phyloP scores from a whole-genome alignment of 192 early-diverging fungal genomes.

The Coemansia sp. region DNA sequence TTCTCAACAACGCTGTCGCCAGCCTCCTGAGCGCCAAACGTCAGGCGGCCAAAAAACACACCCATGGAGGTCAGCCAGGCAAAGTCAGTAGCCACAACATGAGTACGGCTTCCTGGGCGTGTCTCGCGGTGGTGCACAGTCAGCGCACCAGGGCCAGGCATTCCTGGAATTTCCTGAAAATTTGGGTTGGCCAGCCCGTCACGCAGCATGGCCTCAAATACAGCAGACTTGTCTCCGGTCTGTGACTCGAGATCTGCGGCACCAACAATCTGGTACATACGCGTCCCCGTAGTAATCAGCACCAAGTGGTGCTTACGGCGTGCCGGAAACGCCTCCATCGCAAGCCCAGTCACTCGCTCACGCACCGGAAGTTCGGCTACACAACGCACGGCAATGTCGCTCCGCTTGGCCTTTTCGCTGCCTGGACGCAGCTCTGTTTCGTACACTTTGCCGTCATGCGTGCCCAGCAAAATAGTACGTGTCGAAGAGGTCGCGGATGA shows the following conservation, averaged over 20 bases:
- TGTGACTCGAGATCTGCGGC: slow-evolving; percentile 49
- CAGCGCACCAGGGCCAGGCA: slow-evolving; percentile 40
- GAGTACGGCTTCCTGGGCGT: neutral
- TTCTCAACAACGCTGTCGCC: slow-evolving; percentile 82
- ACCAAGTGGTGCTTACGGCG: slow-evolving; percentile 75
- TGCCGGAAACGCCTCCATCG: slow-evolving; percentile 78
- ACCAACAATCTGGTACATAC: slow-evolving; percentile 93
- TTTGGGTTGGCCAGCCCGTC: slow-evolving; percentile 66
- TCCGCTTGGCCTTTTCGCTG: slow-evolving; percentile 84
- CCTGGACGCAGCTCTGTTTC: slow-evolving; percentile 88
- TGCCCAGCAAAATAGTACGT: slow-evolving; percentile 80
- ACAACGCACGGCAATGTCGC: slow-evolving; percentile 71
- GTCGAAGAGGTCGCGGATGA: slow-evolving; percentile 59
- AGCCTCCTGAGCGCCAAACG: slow-evolving; percentile 68
- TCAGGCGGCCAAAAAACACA: slow-evolving; percentile 81
- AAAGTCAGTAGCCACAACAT: slow-evolving; percentile 61
- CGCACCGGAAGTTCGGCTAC: slow-evolving; percentile 62
- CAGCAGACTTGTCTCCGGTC: slow-evolving; percentile 56
- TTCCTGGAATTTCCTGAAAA: slow-evolving; percentile 65
- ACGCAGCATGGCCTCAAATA: slow-evolving; percentile 78
- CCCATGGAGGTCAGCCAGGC: slow-evolving; percentile 91
- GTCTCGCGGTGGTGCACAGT: slow-evolving; percentile 38
- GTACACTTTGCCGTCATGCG: slow-evolving; percentile 82
- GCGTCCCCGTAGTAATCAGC: slow-evolving; percentile 75
- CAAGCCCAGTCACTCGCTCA: slow-evolving; percentile 76